phyloP scores from a whole-genome alignment of 1,284 basidiomycete genomes.

The Wallemia hederae region DNA sequence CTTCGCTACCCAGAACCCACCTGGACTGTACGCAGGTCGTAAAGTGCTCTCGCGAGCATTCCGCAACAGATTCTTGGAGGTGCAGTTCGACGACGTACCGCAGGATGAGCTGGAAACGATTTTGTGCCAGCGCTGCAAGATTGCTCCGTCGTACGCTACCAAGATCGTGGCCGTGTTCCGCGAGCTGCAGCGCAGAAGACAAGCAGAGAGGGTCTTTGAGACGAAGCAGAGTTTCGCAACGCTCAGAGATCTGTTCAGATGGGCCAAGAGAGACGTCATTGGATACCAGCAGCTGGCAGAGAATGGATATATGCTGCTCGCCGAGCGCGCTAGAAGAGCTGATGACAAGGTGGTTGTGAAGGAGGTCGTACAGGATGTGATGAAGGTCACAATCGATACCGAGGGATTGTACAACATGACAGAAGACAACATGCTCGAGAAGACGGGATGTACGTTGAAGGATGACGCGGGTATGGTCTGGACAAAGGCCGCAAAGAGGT shows the following conservation, averaged over 20 bases:
- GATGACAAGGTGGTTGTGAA: conserved; percentile 77
- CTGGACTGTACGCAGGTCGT: conserved; percentile 84
- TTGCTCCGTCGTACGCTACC: conserved; percentile 72
- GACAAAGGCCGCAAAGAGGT: conserved; percentile 73
- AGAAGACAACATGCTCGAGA: conserved; percentile 18
- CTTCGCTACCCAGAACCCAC: conserved; percentile 94
- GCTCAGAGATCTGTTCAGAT: conserved; percentile 84
- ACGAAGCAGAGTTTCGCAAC: conserved; percentile 93
- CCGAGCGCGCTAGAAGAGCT: conserved; percentile 52
- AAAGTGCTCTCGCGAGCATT: conserved; percentile 90
- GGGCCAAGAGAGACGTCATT: conserved; percentile 61
- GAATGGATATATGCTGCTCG: conserved; percentile 92
- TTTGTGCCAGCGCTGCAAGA: conserved; percentile 55
- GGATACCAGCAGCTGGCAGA: conserved; percentile 78
- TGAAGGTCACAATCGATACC: conserved; percentile 65
- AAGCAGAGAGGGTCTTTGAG: conserved; percentile 77
- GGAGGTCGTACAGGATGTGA: conserved; percentile 64
- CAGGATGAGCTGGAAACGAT: conserved; percentile 80
- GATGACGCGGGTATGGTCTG: conserved; percentile 31
- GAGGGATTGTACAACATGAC: conserved; percentile 34
- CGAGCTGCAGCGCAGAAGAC: conserved; percentile 73
- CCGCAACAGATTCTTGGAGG: conserved; percentile 92
- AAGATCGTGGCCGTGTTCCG: conserved; percentile 75
- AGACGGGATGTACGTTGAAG: conserved; percentile 27
- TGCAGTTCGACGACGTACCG: conserved; percentile 93